Conservation (phyloP, 129 eudicot species). For the Mikania micrantha region DNA sequence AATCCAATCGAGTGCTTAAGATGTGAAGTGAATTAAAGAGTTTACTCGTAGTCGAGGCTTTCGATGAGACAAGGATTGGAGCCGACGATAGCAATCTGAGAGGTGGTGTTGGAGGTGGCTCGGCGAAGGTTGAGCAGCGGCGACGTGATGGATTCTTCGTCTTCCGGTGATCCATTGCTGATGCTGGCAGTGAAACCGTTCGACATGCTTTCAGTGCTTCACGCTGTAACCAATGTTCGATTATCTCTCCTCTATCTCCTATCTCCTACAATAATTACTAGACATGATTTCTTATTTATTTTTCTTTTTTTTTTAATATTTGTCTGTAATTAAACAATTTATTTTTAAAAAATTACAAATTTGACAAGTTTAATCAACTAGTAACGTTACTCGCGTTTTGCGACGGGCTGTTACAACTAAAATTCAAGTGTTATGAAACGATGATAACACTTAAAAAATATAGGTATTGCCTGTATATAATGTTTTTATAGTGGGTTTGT, state of each 20-base stretch:
- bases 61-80: conserved; percentile 69
- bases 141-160: conserved; percentile 34
- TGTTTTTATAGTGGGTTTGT: no score
- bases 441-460: no score
- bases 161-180: conserved; percentile 28
- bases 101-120: conserved; percentile 49
- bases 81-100: conserved; percentile 85
- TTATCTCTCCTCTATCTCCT: neutral
- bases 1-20: neutral
- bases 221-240: neutral
- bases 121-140: conserved; percentile 51
- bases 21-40: neutral
- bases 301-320: neutral
- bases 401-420: no score
- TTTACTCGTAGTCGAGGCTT: conserved; percentile 88
- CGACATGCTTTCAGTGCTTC: neutral
- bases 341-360: no score
- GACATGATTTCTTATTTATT: neutral
- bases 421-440: no score
- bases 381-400: no score
- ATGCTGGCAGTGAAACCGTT: neutral
- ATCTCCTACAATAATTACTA: neutral
- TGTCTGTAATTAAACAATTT: no score
- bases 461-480: no score
- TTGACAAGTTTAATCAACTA: no score